These are phyloP conservation scores for Pichia nakasei DNA, from an alignment of 805 yeast species.

Conservation along the genomic window DNA sequence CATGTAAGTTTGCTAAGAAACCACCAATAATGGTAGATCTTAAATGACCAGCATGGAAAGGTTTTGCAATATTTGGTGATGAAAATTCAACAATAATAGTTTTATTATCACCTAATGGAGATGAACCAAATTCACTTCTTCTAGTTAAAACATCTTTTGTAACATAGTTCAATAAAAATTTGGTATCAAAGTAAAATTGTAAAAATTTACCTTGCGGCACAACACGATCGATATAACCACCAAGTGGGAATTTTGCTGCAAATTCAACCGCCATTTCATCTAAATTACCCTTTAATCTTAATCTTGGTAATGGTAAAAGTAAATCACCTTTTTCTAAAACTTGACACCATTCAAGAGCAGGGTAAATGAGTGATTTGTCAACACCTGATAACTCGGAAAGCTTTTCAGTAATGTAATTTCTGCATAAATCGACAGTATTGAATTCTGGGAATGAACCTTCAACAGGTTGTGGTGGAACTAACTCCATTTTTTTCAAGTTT, in stretches of 20 bases:
- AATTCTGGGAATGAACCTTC: constrained; percentile 64
- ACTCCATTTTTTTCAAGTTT: constrained; percentile 19
- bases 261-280: constrained; percentile 67
- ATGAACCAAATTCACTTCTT: constrained; percentile 57
- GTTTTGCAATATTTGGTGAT: constrained; percentile 98
- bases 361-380: constrained; percentile 57
- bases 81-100: constrained; percentile 80
- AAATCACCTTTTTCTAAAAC: constrained; percentile 89
- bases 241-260: constrained; percentile 69
- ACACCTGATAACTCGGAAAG: constrained; percentile 68
- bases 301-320: constrained; percentile 84
- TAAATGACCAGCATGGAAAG: constrained; percentile 99
- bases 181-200: constrained; percentile 75
- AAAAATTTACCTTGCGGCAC: constrained; percentile 83
- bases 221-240: constrained; percentile 59
- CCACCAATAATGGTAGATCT: constrained; percentile 98
- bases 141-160: constrained; percentile 59
- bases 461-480: constrained; percentile 32
- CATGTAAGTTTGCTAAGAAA: constrained; percentile 81
- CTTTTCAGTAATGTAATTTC: constrained; percentile 82
- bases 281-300: constrained; percentile 79
- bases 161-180: constrained; percentile 57
- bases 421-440: constrained; percentile 79
- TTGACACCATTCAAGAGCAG: constrained; percentile 81
- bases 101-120: constrained; percentile 66